These are phyloP conservation scores for Ceratocystis papillata DNA, from an alignment of 2,329 filamentous ascomycete genomes.

Conservation along the genomic window DNA sequence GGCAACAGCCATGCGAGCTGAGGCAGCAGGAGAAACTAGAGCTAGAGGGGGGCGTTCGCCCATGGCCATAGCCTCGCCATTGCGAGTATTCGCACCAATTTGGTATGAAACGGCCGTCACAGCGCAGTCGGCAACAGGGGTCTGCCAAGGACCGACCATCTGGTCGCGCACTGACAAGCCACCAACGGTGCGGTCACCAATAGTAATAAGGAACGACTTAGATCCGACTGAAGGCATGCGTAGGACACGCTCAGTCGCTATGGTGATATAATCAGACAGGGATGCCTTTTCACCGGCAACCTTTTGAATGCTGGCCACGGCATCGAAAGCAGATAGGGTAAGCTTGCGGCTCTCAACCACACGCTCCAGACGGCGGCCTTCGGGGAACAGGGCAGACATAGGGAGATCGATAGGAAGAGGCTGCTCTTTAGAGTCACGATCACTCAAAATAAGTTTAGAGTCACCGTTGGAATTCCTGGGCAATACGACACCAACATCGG, in stretches of 20 bases:
- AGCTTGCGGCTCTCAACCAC: constrained; percentile 60
- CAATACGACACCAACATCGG: constrained; percentile 71
- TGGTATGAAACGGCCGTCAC: constrained; percentile 78
- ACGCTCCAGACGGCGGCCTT: constrained; percentile 69
- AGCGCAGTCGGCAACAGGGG: constrained; percentile 84
- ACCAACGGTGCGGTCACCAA: constrained; percentile 83
- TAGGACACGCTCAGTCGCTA: constrained; percentile 73
- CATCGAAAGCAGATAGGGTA: constrained; percentile 61
- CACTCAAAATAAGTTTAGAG: constrained; percentile 66
- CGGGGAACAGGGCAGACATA: constrained; percentile 80
- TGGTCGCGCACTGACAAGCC: constrained; percentile 83
- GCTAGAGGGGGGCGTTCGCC: constrained; percentile 85
- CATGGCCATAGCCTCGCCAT: constrained; percentile 96
- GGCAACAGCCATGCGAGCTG: constrained; percentile 89
- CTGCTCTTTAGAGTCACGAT: constrained; percentile 63
- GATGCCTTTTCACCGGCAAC: constrained; percentile 46
- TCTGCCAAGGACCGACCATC: constrained; percentile 94
- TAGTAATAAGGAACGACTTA: constrained; percentile 94
- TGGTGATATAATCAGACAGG: constrained; percentile 43
- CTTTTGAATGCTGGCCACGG: constrained; percentile 51
- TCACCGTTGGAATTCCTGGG: constrained; percentile 51
- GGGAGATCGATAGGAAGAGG: constrained; percentile 78
- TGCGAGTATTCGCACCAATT: constrained; percentile 52
- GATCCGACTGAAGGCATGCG: constrained; percentile 84
- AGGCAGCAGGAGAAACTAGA: constrained; percentile 78